Evolutionary conservation across 192 early-diverging fungal genomes (phyloP), one percentile per base, ranked within the genome.

Genomic region (Rhizophlyctis rosea): DNA sequence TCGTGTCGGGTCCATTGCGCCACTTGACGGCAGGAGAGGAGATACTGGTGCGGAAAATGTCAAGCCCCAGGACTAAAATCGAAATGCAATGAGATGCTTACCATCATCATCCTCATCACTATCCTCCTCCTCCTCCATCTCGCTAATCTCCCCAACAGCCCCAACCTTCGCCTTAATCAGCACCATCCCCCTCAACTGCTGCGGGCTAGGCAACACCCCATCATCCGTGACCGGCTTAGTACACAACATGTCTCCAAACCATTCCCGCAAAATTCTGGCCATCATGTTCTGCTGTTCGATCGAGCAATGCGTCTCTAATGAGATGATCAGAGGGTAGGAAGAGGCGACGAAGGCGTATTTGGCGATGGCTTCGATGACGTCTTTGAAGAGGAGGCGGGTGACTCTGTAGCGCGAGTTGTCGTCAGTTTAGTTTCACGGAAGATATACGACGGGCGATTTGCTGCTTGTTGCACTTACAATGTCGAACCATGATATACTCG

Each of bases 261-360:
- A 72, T n/a, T 81, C 80, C 25, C 59, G 47, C 57, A 95, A 64
- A 33, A 89, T 86, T 9, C 36, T 64, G 3, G 91, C 93, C 87
- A 94, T 90, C 14, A 73, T 68, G 18, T 68, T 81, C 64, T 95
- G 93, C 69, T 91, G 89, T 21, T 79, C 71, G 25, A 81, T 59
- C 31, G 79, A 78, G 66, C 93, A 95, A 70, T 91, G 90, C 7
- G 85, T 84, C 71, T 96, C 94, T 4, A 96, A 65, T 14, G 90
- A 91, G 52, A 96, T 64, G 51, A 91, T 90, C 23, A 94, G 71
- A 3, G 94, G 94, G 52, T 91, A 94, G 29, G 84, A 80, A 14
- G 90, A 86, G 7, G 82, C 81, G 5, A 83, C 85, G 73, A 96
- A 96, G 4, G 91, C 94, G 68, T 95, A 96, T 62, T 81, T 85